phyloP scores from a whole-genome alignment of 805 yeast genomes.

The Saturnispora halmiae region DNA sequence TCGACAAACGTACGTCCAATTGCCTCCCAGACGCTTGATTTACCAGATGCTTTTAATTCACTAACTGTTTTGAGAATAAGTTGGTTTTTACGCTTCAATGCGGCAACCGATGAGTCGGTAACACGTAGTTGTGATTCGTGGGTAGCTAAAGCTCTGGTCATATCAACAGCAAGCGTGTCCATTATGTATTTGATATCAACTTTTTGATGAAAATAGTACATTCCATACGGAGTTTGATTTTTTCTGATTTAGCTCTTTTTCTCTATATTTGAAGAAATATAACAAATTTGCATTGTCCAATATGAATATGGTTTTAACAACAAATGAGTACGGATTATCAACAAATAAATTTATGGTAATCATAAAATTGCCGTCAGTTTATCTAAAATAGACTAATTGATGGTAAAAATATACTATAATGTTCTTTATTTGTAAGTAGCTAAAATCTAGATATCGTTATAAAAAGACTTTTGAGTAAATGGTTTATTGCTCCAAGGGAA shows the following conservation, averaged over 20 bases:
- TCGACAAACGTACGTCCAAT: constrained; percentile 68
- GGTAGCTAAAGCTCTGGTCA: constrained; percentile 6
- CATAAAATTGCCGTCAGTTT: no score
- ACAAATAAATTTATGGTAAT: no score
- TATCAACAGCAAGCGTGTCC: constrained; percentile 8
- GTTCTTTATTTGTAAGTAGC: no score
- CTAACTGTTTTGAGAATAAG: constrained; percentile 47
- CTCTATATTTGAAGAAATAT: background rate
- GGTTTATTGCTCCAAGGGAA: no score
- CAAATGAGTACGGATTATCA: no score
- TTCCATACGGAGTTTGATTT: no score
- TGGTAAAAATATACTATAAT: no score
- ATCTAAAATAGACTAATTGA: no score
- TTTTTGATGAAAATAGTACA: background rate
- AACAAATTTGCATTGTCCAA: background rate
- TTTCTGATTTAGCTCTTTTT: no score
- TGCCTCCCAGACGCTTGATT: constrained; percentile 67
- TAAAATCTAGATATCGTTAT: no score
- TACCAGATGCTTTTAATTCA: constrained; percentile 40
- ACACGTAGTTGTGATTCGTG: constrained; percentile 9
- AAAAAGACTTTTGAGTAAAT: no score
- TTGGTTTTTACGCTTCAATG: constrained; percentile 40
- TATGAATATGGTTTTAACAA: no score
- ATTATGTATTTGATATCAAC: background rate
- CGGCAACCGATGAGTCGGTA: constrained; percentile 32